Percentiles rank a stretch among this genome's conserved stretches.
phyloP scores from a whole-genome alignment of 1,139 yeast species.

The Geotrichum reessii region DNA sequence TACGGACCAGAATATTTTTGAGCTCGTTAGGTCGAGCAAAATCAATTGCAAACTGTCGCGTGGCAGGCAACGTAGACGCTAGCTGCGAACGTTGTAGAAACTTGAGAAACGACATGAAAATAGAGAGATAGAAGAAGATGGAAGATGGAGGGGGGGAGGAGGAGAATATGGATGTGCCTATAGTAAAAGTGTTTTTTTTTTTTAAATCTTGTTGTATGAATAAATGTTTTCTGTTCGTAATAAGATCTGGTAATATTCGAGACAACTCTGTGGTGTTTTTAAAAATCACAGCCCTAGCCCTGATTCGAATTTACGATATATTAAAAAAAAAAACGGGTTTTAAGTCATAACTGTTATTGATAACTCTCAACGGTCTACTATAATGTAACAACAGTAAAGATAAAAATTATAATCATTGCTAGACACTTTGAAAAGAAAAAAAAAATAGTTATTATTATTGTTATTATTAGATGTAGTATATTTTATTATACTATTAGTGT shows the following conservation, averaged over 20 bases:
- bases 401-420: too few relatives aligned
- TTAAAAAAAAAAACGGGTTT: too few relatives aligned
- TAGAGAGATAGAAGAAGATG: background rate
- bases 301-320: background rate
- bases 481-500: too few relatives aligned
- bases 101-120: slow-evolving; percentile 17
- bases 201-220: too few relatives aligned
- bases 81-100: slow-evolving; percentile 15
- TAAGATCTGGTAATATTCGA: too few relatives aligned
- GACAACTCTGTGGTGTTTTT: too few relatives aligned
- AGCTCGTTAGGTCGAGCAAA: slow-evolving; percentile 47
- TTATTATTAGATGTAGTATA: too few relatives aligned
- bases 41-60: slow-evolving; percentile 43
- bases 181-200: background rate
- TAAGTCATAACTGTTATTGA: too few relatives aligned
- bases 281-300: background rate
- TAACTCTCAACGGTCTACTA: too few relatives aligned
- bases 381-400: too few relatives aligned
- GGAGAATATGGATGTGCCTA: background rate
- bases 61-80: slow-evolving; percentile 18
- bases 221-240: too few relatives aligned
- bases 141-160: background rate
- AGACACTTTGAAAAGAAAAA: background rate
- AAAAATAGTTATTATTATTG: background rate
- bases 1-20: slow-evolving; percentile 50